Conservation (phyloP, 2,329 filamentous ascomycete genomes). For the Pseudogymnoascus sp. region DNA sequence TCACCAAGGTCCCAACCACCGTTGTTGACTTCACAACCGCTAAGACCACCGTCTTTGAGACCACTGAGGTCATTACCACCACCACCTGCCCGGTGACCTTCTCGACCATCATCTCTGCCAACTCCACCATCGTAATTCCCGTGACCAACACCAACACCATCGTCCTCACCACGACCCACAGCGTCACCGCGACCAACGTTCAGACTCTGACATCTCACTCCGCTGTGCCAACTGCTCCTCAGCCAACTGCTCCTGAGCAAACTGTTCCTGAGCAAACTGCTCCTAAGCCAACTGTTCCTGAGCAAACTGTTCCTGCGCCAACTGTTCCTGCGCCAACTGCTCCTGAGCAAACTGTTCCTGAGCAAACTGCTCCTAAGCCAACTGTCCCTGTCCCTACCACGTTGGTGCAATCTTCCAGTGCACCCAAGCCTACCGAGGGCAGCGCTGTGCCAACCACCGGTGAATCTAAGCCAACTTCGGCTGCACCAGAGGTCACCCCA, state of each 20-base stretch:
- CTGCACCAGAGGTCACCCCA: not conserved
- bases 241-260: no score
- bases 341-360: no score
- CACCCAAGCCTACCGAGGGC: no score
- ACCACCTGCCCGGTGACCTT: conserved; percentile 34
- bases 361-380: no score
- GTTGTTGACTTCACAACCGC: conserved; percentile 30
- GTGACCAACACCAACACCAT: conserved; percentile 37
- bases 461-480: not conserved
- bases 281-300: no score
- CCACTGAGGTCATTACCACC: conserved; percentile 33
- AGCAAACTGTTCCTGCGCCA: no score
- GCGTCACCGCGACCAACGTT: conserved; percentile 5
- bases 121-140: conserved; percentile 36
- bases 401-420: no score
- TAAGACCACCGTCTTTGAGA: conserved; percentile 30
- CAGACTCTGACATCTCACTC: conserved; percentile 17
- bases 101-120: conserved; percentile 38
- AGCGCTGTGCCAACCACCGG: not conserved
- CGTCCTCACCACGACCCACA: conserved; percentile 34
- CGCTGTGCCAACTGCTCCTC: not conserved
- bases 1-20: conserved; percentile 22
- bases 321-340: no score
- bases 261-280: no score
- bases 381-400: no score